phyloP scores from a whole-genome alignment of 371 early-diverging fungal species.

The Mucor sp. region DNA sequence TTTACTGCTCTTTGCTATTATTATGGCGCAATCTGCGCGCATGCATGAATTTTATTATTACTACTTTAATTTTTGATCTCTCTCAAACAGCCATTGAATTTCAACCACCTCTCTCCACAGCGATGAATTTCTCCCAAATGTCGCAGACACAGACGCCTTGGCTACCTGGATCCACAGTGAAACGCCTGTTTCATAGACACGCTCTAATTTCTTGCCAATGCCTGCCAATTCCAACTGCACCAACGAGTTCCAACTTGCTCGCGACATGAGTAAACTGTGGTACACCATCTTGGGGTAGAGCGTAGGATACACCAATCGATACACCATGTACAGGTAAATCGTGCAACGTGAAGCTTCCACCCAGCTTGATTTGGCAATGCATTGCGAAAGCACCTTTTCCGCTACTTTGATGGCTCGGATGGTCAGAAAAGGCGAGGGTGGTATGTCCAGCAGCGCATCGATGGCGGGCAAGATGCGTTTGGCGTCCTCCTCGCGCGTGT shows the following conservation, averaged over 20 bases:
- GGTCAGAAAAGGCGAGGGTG: not conserved
- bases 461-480: not conserved
- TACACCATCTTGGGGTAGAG: conserved; percentile 63
- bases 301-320: conserved; percentile 65
- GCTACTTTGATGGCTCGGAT: conserved; percentile 6
- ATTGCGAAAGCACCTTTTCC: not conserved
- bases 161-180: conserved; percentile 38
- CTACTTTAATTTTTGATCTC: conserved; percentile 44
- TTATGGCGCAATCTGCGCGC: not conserved
- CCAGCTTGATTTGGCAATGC: conserved; percentile 30
- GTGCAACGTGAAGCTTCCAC: conserved; percentile 53
- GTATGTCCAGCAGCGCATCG: not conserved
- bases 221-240: conserved; percentile 47
- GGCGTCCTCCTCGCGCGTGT: not conserved
- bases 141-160: conserved; percentile 15
- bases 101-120: conserved; percentile 45
- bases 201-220: conserved; percentile 38
- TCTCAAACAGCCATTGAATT: conserved; percentile 45
- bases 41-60: not conserved
- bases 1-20: not conserved
- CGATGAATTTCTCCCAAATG: conserved; percentile 32
- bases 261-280: conserved; percentile 61
- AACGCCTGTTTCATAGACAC: conserved; percentile 34
- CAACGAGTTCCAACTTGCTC: conserved; percentile 63
- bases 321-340: conserved; percentile 61